Evolutionary conservation across 2,329 filamentous ascomycete genomes (phyloP), one percentile per base, ranked within the genome.

Genomic region (Tolypocladium endophyticum): DNA sequence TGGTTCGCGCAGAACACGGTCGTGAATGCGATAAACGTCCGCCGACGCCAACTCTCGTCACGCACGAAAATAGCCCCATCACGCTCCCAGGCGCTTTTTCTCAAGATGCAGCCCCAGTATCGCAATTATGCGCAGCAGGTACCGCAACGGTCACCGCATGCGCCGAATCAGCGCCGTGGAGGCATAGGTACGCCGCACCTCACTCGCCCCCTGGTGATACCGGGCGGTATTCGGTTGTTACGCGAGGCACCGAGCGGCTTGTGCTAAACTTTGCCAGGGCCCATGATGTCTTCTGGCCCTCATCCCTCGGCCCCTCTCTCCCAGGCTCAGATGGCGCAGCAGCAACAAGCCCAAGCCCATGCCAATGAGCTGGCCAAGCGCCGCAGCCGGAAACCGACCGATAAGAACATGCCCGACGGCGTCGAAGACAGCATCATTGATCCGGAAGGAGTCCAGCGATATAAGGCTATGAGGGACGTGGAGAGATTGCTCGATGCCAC

Each of bases 351-450:
- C 43, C 77, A 79, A 61, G 77, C 76, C 30, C 78, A 75, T 64
- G 83, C 84, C 53, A 81, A 79, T 65, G 87, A 90, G 71, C 80
- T 85, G 63, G 86, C 88, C 54, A 91, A 92, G 73, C 86, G 92
- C 62, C 86, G 90, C 66, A 91, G 90, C 70, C 86, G 87, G 70
- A 95, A 93, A 74, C 94, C 94, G 1, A 97, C 92, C 61, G 94
- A 99, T 75, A 96, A 91, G 80, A 94, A 91, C 68, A 86, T 99
- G 33, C 92, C 94, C 45, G 92, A 97, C 64, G 92, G 90, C 59
- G 82, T 96, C 53, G 92, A 95, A 67, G 87, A 91, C 55, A 84
- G 88, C 64, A 84, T 91, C 62, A 85, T 96, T 64, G 91, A 76
- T 55, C 62, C 89, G 63, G 89, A 96, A 72, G 87, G 88, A 45